These are phyloP conservation scores for Globisporangium paddicum DNA, from an alignment of 352 stramenopile species.

Conservation along the genomic window DNA sequence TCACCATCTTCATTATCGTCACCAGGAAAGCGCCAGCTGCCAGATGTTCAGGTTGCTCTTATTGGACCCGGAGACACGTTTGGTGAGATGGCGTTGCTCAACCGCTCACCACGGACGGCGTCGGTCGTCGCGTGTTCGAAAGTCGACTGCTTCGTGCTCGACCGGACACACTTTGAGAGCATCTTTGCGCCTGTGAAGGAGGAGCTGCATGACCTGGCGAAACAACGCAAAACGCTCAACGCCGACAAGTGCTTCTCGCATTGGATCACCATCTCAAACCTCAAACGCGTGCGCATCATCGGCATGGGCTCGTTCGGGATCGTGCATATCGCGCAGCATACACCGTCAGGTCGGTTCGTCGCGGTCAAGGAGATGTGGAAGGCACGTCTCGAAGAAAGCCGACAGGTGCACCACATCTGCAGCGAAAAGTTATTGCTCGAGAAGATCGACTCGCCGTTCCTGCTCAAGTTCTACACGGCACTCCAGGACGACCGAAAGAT, in stretches of 20 bases:
- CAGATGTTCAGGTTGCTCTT: conserved; percentile 18
- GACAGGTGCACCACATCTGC: conserved; percentile 87
- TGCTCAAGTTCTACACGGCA: conserved; percentile 88
- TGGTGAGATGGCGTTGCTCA: conserved; percentile 51
- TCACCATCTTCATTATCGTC: neutral
- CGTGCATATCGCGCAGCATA: conserved; percentile 47
- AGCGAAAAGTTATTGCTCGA: conserved; percentile 86
- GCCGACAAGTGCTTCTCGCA: conserved; percentile 43
- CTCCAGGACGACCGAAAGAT: conserved; percentile 89
- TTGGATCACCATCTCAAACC: conserved; percentile 46
- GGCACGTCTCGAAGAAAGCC: conserved; percentile 65
- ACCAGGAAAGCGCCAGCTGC: neutral
- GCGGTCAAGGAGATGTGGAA: conserved; percentile 70
- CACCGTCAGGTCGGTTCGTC: conserved; percentile 31
- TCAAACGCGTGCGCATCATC: conserved; percentile 51
- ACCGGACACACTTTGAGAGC: conserved; percentile 57
- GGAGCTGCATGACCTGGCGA: conserved; percentile 26
- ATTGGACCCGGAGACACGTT: conserved; percentile 56
- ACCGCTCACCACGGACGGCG: conserved; percentile 51
- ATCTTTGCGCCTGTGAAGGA: conserved; percentile 33
- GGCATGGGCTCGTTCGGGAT: conserved; percentile 49
- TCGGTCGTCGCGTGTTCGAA: conserved; percentile 53
- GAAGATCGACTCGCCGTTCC: conserved; percentile 86
- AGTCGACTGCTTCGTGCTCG: conserved; percentile 70
- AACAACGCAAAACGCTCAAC: conserved; percentile 26